Evolutionary conservation across 768 basidiomycete species (phyloP).

Genomic region (Macrolepiota dolichaula): DNA sequence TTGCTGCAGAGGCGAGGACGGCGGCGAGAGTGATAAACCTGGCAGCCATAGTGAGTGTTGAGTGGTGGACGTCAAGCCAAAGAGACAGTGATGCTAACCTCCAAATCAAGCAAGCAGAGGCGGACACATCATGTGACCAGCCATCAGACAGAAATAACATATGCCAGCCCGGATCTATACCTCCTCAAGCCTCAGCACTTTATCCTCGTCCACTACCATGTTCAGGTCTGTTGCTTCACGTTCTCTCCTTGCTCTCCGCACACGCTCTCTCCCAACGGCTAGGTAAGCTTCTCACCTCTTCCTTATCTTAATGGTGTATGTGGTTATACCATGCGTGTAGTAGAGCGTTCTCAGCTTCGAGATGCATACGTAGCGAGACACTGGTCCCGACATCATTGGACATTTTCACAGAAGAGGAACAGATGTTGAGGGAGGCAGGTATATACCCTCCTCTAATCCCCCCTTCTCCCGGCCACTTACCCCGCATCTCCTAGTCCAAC

Average conservation of each 20-base stretch:
- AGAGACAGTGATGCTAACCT: conserved; percentile 7
- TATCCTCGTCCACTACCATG: conserved; percentile 16
- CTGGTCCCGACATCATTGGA: conserved; percentile 57
- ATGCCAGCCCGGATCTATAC: conserved; percentile 6
- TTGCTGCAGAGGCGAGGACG: conserved; percentile 41
- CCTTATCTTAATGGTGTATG: neutral
- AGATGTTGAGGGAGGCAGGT: conserved; percentile 92
- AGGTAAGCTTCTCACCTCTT: conserved; percentile 1
- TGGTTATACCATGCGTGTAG: neutral
- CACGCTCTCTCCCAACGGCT: conserved; percentile 3
- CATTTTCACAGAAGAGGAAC: conserved; percentile 90
- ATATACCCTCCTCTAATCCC: conserved; percentile 18
- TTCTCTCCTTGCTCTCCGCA: conserved; percentile 15
- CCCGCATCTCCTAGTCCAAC: conserved; percentile 55
- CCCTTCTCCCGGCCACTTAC: neutral
- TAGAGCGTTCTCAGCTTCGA: conserved; percentile 38
- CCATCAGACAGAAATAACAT: conserved; percentile 16
- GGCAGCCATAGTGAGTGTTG: conserved; percentile 32
- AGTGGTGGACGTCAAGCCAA: conserved; percentile 14
- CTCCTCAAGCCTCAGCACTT: neutral
- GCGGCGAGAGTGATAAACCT: conserved; percentile 38
- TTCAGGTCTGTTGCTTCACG: conserved; percentile 21
- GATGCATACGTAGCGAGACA: conserved; percentile 24
- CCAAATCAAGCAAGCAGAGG: conserved; percentile 8
- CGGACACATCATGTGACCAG: conserved; percentile 21